phyloP scores from a whole-genome alignment of 2,329 filamentous ascomycete species.

The Fusarium sp. region DNA sequence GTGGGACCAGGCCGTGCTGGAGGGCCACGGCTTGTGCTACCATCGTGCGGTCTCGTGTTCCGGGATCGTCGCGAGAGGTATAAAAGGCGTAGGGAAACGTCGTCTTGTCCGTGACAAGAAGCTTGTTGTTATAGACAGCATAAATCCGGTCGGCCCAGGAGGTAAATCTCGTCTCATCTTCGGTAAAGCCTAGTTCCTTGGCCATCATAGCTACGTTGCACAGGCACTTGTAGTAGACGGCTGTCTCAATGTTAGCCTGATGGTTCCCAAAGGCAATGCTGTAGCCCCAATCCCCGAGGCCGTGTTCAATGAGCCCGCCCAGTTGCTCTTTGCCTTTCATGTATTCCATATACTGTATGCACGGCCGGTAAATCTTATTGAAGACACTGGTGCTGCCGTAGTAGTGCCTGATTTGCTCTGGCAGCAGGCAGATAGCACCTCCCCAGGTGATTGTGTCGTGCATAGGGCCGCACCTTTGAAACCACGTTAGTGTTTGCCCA shows the following conservation, averaged over 20 bases:
- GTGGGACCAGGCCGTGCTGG: slow-evolving; percentile 42
- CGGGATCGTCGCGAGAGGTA: slow-evolving; percentile 54
- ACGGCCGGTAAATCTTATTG: slow-evolving; percentile 55
- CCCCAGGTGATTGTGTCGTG: slow-evolving; percentile 64
- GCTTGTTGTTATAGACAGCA: slow-evolving; percentile 53
- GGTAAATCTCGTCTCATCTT: slow-evolving; percentile 47
- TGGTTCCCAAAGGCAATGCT: slow-evolving; percentile 61
- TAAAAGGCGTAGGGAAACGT: slow-evolving; percentile 57
- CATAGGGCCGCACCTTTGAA: slow-evolving; percentile 59
- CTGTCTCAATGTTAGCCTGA: slow-evolving; percentile 63
- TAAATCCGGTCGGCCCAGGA: slow-evolving; percentile 51
- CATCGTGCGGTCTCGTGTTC: slow-evolving; percentile 54
- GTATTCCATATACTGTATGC: slow-evolving; percentile 60
- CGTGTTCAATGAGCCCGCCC: slow-evolving; percentile 60
- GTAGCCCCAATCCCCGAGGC: slow-evolving; percentile 61
- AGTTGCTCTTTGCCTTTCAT: slow-evolving; percentile 57
- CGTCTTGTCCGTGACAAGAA: slow-evolving; percentile 51
- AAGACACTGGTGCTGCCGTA: slow-evolving; percentile 58
- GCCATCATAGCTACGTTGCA: slow-evolving; percentile 56
- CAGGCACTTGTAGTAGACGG: slow-evolving; percentile 60
- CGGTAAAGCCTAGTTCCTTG: slow-evolving; percentile 44
- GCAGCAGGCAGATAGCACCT: slow-evolving; percentile 55
- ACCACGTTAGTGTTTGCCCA: slow-evolving; percentile 9
- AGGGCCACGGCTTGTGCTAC: slow-evolving; percentile 56
- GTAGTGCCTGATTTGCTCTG: slow-evolving; percentile 57